Evolutionary conservation across 2,329 filamentous ascomycete species (phyloP).

Genomic region (Cryphonectria naterciae): DNA sequence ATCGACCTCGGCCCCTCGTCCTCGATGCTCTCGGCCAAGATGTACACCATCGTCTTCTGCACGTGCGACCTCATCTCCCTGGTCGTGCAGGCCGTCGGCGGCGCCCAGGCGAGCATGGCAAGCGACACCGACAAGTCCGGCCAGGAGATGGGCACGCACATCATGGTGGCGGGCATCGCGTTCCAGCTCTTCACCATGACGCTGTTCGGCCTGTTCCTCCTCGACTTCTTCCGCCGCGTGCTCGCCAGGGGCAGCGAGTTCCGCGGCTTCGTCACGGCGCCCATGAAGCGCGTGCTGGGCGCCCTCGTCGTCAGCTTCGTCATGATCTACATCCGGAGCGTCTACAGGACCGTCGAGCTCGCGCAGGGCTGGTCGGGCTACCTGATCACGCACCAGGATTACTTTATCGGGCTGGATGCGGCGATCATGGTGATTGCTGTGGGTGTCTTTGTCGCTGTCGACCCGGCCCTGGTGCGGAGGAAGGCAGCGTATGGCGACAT

Average conservation of each 20-base stretch:
- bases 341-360: slow-evolving; percentile 56
- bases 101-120: slow-evolving; percentile 48
- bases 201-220: slow-evolving; percentile 46
- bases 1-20: slow-evolving; percentile 46
- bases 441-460: slow-evolving; percentile 47
- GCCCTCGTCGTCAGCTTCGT: slow-evolving; percentile 47
- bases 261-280: slow-evolving; percentile 37
- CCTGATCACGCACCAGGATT: slow-evolving; percentile 53
- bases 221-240: slow-evolving; percentile 44
- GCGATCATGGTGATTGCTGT: slow-evolving; percentile 52
- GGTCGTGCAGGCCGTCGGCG: slow-evolving; percentile 52
- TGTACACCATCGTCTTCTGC: slow-evolving; percentile 53
- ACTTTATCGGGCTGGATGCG: slow-evolving; percentile 54
- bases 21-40: slow-evolving; percentile 45
- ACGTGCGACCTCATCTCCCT: slow-evolving; percentile 51
- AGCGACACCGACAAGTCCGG: slow-evolving; percentile 38
- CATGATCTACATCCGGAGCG: slow-evolving; percentile 51
- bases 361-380: slow-evolving; percentile 54
- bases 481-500: background rate
- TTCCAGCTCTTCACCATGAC: slow-evolving; percentile 55
- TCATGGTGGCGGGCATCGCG: slow-evolving; percentile 55
- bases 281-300: slow-evolving; percentile 35
- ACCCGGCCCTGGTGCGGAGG: slow-evolving; percentile 39
- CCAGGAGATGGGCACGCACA: slow-evolving; percentile 43
- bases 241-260: slow-evolving; percentile 32